Evolutionary conservation across 169 alveolate genomes (phyloP).

Genomic region (Theileria annulata): DNA sequence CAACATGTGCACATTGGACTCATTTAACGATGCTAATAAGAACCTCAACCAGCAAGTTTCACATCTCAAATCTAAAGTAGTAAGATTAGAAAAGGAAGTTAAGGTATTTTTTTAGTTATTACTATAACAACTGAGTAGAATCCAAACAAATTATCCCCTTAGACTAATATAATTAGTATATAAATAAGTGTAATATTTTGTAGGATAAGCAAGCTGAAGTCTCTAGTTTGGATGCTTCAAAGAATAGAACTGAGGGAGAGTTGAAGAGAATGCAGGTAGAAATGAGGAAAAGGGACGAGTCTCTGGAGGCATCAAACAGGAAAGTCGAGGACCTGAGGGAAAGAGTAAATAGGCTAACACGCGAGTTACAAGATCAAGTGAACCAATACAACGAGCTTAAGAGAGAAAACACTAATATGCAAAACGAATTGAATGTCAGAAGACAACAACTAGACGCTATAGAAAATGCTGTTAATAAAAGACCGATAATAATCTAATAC

Average conservation of each 20-base stretch:
- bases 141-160: too few relatives aligned
- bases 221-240: not conserved
- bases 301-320: not conserved
- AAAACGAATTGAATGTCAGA: slow-evolving; percentile 30
- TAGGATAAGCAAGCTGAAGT: slow-evolving; percentile 16
- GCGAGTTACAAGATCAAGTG: slow-evolving; percentile 3
- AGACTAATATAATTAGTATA: too few relatives aligned
- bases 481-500: not conserved
- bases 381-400: not conserved
- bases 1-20: not conserved
- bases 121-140: too few relatives aligned
- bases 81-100: not conserved
- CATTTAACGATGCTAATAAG: slow-evolving; percentile 1
- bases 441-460: slow-evolving; percentile 24
- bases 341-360: slow-evolving; percentile 1
- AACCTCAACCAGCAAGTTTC: slow-evolving; percentile 5
- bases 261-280: slow-evolving; percentile 29
- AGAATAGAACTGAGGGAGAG: slow-evolving; percentile 11
- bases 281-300: slow-evolving; percentile 3
- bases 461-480: slow-evolving; percentile 16
- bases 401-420: slow-evolving; percentile 18
- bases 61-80: slow-evolving; percentile 13
- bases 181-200: not conserved
- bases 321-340: slow-evolving; percentile 12
- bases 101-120: not conserved